Base-by-base conservation (phyloP, 495 filamentous ascomycete species). In the Chaetomium tenue region DNA sequence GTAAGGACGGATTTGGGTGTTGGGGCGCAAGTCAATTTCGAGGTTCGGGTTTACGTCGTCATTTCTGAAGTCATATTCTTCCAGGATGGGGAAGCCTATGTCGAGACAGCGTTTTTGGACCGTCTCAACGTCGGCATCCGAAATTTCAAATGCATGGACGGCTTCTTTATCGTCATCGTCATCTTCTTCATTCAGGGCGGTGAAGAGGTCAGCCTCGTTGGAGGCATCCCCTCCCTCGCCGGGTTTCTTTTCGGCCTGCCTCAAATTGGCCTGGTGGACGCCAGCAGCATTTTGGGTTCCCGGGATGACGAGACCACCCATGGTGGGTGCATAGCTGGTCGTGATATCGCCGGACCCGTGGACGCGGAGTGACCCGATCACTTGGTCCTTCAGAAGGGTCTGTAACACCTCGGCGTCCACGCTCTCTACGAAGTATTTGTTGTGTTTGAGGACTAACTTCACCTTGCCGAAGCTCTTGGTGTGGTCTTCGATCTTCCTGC, bases 11-110 rank as follows among this genome's bases (percentile, higher is more conserved):
- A 96, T 97, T 70, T 90, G 87, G 0, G 91, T 91, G 70, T 85
- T 86, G 2, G 92, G 91, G 71, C 87, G 88, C 52, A 96, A 79
- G 74, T 97, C 92, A 67, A 99, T 98, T 58, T 97, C 91, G 2
- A 98, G 79, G 52, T 89, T 95, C 0, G 92, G 84, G 70, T 98
- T 99, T 62, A 87, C 81, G 39, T 89, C 84, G 72, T 99, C 95
- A 66, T 93, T 93, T n/a, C 92, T 84, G 74, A 97, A 98, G 71
- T 98, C 95, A 75, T 99, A 98, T 74, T 99, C 94, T 75, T 97
- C 95, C 33, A 97, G 80, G 30, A 96, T 88, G 5, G 93, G 95
- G 67, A 89, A 89, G 20, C 87, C 87, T 48, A 99, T 86, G 18
- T 91, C 88, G 60, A 94, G 85, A 72, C 94, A 97, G 57, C 89